Base-by-base conservation (phyloP, 441 rosid genomes). In the Gossypium schwendimanii region DNA sequence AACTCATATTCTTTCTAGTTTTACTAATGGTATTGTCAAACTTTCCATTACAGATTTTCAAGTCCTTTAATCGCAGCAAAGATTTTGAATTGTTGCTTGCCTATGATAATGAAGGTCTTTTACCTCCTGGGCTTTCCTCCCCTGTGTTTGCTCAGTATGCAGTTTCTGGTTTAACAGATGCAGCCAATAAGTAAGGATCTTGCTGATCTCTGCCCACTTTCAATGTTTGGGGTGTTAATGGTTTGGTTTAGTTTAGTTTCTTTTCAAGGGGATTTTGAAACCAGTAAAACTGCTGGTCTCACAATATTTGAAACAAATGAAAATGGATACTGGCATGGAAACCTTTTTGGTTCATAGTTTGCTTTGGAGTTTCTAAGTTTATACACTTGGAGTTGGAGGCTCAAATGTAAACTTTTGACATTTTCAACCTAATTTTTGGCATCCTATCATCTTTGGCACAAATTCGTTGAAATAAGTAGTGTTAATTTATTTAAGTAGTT, bases 51-150 rank as follows among this genome's bases (percentile, higher is more conserved):
- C 93, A 95, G 99, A 92, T 89, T 94, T 92, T 88, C 82, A 87
- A 97, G 83, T 87, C 97, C 70, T 81, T 92, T 71, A 64, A 84
- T 72, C 93, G 83, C 75, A 77, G 77, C 81, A 93, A 89, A 79
- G 98, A 95, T 84, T 95, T 95, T 84, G 98, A 89, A 49, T 92
- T 87, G 75, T 88, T 90, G 60, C 98, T 95, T 78, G 81, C 89
- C 58, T 95, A 95, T 72, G 97, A 92, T 77, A 79, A 82, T 33
- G 89, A 84, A 73, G 93, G 79, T 73, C 83, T 86, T 75, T 78
- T 95, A 74, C 98, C 99, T 28, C 95, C 95, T 31, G 93, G 97
- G 60, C 75, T 73, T 61, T 78, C 78, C 66, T 85, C 90, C 50
- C 88, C 89, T 61, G 73, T 88, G 54, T 89, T 93, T 85, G 97